A percentile compares a stretch with the other conserved stretches of the same genome.
phyloP scores from a whole-genome alignment of 257 asterid genomes.

The Plectranthus barbatus region DNA sequence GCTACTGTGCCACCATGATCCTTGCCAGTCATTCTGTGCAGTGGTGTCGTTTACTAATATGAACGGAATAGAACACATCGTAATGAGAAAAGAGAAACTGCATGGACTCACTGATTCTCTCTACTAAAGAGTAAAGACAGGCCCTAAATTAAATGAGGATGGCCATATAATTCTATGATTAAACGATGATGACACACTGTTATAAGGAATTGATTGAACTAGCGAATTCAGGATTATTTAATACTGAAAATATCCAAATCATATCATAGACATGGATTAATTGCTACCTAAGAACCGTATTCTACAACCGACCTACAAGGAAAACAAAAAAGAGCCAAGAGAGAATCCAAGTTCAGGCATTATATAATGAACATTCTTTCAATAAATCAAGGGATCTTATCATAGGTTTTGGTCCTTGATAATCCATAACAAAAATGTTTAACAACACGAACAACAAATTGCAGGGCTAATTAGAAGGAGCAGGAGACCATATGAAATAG shows the following conservation, averaged over 20 bases:
- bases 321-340: neutral
- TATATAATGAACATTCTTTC: neutral
- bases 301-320: neutral
- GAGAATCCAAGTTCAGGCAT: neutral
- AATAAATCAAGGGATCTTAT: neutral
- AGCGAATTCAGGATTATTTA: neutral
- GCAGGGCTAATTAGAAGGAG: neutral
- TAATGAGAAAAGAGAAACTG: neutral
- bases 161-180: neutral
- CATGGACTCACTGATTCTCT: neutral
- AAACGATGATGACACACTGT: neutral
- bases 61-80: conserved; percentile 8
- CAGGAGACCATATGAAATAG: neutral
- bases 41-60: conserved; percentile 36
- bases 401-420: neutral
- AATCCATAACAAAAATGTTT: neutral
- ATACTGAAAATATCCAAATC: no score
- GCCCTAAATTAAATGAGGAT: neutral
- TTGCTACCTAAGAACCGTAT: neutral
- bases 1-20: conserved; percentile 70
- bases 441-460: neutral
- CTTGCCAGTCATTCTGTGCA: conserved; percentile 63
- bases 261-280: no score
- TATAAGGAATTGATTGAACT: neutral
- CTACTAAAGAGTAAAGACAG: no score